phyloP scores from a whole-genome alignment of 192 early-diverging fungal genomes.

The Borealophlyctis nickersoniae region DNA sequence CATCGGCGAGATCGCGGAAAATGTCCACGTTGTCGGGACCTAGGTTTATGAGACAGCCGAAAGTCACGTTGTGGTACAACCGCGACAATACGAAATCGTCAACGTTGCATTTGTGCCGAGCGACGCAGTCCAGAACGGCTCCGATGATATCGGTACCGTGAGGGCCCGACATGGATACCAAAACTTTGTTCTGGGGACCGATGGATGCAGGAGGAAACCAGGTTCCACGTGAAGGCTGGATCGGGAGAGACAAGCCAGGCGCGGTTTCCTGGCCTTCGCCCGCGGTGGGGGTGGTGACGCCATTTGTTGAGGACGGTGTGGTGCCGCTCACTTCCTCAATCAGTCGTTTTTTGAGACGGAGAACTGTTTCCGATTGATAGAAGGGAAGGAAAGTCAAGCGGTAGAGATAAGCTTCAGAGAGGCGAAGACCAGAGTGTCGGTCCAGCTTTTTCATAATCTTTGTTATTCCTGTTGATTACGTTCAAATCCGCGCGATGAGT shows the following conservation, averaged over 20 bases:
- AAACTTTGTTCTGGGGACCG: conserved; percentile 69
- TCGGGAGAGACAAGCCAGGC: conserved; percentile 30
- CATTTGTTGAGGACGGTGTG: conserved; percentile 4
- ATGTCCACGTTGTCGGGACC: conserved; percentile 71
- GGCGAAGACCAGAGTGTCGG: conserved; percentile 70
- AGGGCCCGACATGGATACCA: conserved; percentile 78
- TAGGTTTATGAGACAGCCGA: conserved; percentile 79
- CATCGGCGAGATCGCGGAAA: conserved; percentile 71
- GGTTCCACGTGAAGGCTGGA: conserved; percentile 1
- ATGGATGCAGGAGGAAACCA: conserved; percentile 48
- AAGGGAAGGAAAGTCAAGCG: conserved; percentile 57
- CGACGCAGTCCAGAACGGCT: conserved; percentile 70
- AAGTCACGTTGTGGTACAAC: conserved; percentile 91
- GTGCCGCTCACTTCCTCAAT: conserved; percentile 59
- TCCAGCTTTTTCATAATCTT: conserved; percentile 89
- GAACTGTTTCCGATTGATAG: conserved; percentile 63
- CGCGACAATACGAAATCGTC: conserved; percentile 85
- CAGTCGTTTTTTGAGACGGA: conserved; percentile 64
- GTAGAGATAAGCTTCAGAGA: conserved; percentile 66
- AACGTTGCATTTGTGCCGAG: conserved; percentile 71
- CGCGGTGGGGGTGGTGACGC: conserved; percentile 16
- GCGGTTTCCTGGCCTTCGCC: conserved; percentile 6
- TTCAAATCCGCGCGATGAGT: too few relatives aligned
- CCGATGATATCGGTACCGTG: conserved; percentile 93
- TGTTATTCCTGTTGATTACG: conserved; percentile 44